Evolutionary conservation across 768 basidiomycete species (phyloP), one percentile per base, ranked within the genome.

Genomic region (Candolleomyces aberdarensis): DNA sequence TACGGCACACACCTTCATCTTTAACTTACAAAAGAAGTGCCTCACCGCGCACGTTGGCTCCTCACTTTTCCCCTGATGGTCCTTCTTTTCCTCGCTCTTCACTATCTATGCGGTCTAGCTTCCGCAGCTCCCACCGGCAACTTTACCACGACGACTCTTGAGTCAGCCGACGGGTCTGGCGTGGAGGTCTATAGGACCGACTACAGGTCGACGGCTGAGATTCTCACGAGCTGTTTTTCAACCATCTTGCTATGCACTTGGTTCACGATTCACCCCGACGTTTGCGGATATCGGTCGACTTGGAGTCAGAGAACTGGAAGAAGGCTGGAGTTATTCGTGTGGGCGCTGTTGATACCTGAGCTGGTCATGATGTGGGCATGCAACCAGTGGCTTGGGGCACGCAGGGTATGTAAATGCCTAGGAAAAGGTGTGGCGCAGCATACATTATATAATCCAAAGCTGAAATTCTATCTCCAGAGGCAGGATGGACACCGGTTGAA

Each of bases 291-390:
- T n/a, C 19, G 58, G n/a, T 56, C 66, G 15, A 59, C 57, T 19
- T 3, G n/a, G 11, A 1, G 56, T 14, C 29, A 20, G 7, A 53
- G 58, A 20, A 17, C 55, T 11, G 50, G 51, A 41, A 64, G 58
- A n/a, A 57, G 64, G 19, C 44, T 70, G 15, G 55, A 59, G n/a
- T 31, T 69, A 17, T 68, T 70, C 62, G 19, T 70, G 13, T 53
- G 64, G 7, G 63, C 64, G 0, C 36, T 75, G 1, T 44, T 72
- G 2, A 62, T 66, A 2, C 74, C 74, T 10, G 74, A 75, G 53
- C 32, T 71, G 15, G 62, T 68, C n/a, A 39, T 71, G 5, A 36
- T 65, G 7, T 72, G 68, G 64, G 72, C 71, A 1, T 59, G 60
- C 22, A n/a, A 61, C 17, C 71, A 72, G 50, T 62, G 57, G 53